Conservation (phyloP, 2,329 filamentous ascomycete genomes). For the Nemania sp. region DNA sequence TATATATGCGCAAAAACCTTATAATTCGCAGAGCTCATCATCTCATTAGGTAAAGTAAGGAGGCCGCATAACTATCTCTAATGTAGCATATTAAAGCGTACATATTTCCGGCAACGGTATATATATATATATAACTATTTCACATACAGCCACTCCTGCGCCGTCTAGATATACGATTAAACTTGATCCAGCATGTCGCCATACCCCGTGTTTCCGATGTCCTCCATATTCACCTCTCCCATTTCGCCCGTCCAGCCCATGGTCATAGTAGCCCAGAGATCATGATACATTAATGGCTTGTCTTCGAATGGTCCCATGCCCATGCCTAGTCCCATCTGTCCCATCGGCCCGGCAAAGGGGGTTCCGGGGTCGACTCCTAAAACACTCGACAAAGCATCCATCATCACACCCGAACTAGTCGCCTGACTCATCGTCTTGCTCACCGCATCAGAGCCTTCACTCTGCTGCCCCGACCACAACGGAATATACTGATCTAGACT, state of each 20-base stretch:
- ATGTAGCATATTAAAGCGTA: background rate
- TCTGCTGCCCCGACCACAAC: constrained; percentile 58
- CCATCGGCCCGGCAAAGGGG: constrained; percentile 21
- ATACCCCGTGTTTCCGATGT: constrained; percentile 33
- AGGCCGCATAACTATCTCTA: background rate
- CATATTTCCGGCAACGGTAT: background rate
- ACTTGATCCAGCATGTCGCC: constrained; percentile 26
- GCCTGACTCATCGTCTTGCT: constrained; percentile 23
- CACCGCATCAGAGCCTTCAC: constrained; percentile 15
- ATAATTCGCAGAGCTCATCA: background rate
- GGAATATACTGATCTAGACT: constrained; percentile 61
- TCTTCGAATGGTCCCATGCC: constrained; percentile 13
- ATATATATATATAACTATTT: background rate
- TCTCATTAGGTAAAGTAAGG: background rate
- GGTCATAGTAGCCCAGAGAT: constrained; percentile 48
- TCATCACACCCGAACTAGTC: constrained; percentile 17
- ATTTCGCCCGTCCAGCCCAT: constrained; percentile 42
- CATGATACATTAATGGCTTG: constrained; percentile 38
- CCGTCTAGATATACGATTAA: constrained; percentile 11
- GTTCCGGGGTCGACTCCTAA: constrained; percentile 3
- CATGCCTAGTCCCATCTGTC: constrained; percentile 22
- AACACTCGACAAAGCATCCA: constrained; percentile 17
- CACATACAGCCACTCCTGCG: background rate
- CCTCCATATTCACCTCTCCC: constrained; percentile 34
- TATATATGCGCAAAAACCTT: constrained; percentile 39